Evolutionary conservation across 768 basidiomycete genomes (phyloP).

Genomic region (Tulasnella sp.): DNA sequence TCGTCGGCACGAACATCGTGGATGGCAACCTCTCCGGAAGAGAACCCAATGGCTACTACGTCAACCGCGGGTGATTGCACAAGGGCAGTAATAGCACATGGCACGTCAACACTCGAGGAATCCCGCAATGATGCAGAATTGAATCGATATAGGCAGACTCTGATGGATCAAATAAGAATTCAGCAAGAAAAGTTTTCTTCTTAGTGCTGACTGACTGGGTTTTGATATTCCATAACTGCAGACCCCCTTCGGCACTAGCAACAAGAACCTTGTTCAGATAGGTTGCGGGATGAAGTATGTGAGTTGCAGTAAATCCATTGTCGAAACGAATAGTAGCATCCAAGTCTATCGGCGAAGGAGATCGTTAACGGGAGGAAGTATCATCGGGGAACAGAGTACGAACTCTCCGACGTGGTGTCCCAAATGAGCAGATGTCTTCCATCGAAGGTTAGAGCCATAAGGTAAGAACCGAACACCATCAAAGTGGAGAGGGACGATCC

Average conservation of each 20-base stretch:
- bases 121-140: constrained; percentile 40
- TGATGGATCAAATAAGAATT: constrained; percentile 25
- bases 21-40: constrained; percentile 75
- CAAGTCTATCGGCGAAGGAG: constrained; percentile 33
- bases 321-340: constrained; percentile 68
- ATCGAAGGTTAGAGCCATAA: constrained; percentile 69
- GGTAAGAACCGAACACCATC: constrained; percentile 64
- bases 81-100: constrained; percentile 55
- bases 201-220: constrained; percentile 44
- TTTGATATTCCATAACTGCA: constrained; percentile 92
- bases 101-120: constrained; percentile 25
- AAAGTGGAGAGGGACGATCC: constrained; percentile 48
- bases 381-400: constrained; percentile 15
- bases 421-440: constrained; percentile 68
- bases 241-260: constrained; percentile 60
- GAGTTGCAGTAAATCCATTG: constrained; percentile 69
- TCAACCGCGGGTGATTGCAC: constrained; percentile 93
- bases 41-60: constrained; percentile 84
- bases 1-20: constrained; percentile 89
- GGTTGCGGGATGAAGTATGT: constrained; percentile 83
- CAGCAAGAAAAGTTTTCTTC: background rate
- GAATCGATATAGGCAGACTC: constrained; percentile 76
- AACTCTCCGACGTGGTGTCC: constrained; percentile 53
- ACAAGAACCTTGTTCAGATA: constrained; percentile 94
- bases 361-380: background rate